phyloP scores from a whole-genome alignment of 23 red algal genomes.

The Gracilaria vermiculophylla region DNA sequence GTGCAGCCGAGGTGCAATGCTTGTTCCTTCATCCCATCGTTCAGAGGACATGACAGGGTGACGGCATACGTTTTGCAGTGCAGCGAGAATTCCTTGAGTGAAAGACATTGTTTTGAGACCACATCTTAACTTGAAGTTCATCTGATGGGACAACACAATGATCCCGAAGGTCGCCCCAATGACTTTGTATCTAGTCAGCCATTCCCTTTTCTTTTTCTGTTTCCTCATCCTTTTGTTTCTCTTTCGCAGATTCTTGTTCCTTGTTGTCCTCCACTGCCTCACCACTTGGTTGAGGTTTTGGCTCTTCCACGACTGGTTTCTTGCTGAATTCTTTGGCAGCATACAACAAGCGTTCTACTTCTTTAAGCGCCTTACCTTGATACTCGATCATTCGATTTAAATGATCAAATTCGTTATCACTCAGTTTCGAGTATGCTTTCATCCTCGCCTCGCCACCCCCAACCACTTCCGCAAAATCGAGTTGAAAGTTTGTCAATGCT shows the following conservation, averaged over 20 bases:
- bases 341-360: slow-evolving; percentile 33
- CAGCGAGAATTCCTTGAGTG: no score
- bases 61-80: no score
- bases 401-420: slow-evolving; percentile 26
- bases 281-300: not conserved
- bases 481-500: slow-evolving; percentile 28
- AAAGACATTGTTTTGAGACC: no score
- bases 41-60: no score
- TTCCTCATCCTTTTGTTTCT: not conserved
- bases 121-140: no score
- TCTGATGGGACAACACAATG: no score
- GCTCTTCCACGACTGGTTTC: not conserved
- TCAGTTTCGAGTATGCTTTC: slow-evolving; percentile 15
- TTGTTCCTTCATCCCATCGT: no score
- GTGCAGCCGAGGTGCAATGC: no score
- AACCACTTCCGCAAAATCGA: slow-evolving; percentile 47
- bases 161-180: no score
- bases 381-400: slow-evolving; percentile 38
- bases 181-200: no score
- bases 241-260: not conserved
- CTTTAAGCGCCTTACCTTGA: slow-evolving; percentile 40
- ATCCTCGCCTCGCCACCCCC: slow-evolving; percentile 59
- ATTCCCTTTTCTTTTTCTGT: not conserved
- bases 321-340: slow-evolving; percentile 37
- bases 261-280: not conserved